Evolutionary conservation across 1,284 basidiomycete genomes (phyloP), one percentile per base, ranked within the genome.

Genomic region (Ceratobasidium sp.): DNA sequence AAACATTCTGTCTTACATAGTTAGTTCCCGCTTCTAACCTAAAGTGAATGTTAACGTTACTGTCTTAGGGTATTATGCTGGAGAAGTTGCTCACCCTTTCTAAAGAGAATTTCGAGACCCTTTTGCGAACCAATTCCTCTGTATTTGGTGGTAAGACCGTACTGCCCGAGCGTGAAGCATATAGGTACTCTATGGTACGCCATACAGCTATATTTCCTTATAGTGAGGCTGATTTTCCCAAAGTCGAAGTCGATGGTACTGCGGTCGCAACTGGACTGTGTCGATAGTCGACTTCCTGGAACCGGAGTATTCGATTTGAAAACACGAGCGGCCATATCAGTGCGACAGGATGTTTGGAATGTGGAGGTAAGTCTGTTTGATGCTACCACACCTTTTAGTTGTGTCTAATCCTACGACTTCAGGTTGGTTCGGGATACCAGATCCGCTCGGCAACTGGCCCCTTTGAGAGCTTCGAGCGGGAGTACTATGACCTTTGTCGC

Each of bases 241-340:
- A 85, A 12, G 89, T 98, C 75, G 12, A 60, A 70, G 18, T 60
- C 67, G 30, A 59, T 70, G 23, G 83, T 98, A 58, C 94, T 98
- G 91, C 92, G 96, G 18, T 97, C 95, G 0, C 96, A 99, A 80
- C 85, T 99, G 11, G 96, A 99, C 79, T 96, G 95, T 77, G 81
- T 88, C 0, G 92, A 98, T 78, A 77, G 81, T 42, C 86, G 92
- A 38, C 81, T 99, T 21, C 96, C 96, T 0, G 94, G 95, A 0
- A 90, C 89, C 0, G 94, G 93, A 30, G 90, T 96, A 0, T 99
- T 99, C 77, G 96, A 99, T 79, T 90, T 99, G 80, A 99, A 99
- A 81, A 98, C 96, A 0, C 87, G 96, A 49, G 95, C 95, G 0
- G 91, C 89, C 44, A 81, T 94, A 42, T 88, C 94, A 0, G 89